A percentile compares a stretch with the other conserved stretches of the same genome.
These are phyloP conservation scores for Rhynchosporium secalis DNA, from an alignment of 2,329 filamentous ascomycete species.

Conservation along the genomic window DNA sequence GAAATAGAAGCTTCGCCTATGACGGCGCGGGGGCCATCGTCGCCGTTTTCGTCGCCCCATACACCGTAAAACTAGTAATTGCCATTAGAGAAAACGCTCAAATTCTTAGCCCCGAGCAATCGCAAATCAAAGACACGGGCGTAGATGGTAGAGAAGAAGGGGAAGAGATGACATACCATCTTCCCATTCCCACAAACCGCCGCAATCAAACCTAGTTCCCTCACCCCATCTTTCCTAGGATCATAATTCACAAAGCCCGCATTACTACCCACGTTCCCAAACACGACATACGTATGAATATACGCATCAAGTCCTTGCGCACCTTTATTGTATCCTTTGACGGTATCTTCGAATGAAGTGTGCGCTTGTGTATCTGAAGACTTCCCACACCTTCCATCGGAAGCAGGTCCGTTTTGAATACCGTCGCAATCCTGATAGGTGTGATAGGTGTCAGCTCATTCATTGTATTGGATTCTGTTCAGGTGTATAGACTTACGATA, in stretches of 20 bases:
- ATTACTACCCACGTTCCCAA: conserved; percentile 48
- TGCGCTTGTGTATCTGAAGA: conserved; percentile 47
- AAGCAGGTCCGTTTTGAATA: conserved; percentile 43
- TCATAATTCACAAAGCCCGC: conserved; percentile 43
- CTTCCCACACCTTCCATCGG: conserved; percentile 48
- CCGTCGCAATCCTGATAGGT: conserved; percentile 54
- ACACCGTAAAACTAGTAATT: conserved; percentile 52
- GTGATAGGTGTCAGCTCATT: background rate
- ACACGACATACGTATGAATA: conserved; percentile 53
- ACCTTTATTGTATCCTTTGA: conserved; percentile 43
- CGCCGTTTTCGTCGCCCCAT: conserved; percentile 63
- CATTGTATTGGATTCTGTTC: background rate
- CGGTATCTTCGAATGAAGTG: conserved; percentile 49
- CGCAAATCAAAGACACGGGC: background rate
- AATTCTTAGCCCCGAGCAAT: too few relatives aligned
- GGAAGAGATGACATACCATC: conserved; percentile 35
- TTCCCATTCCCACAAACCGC: conserved; percentile 51
- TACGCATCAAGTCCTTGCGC: conserved; percentile 52
- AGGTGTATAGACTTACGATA: conserved; percentile 40
- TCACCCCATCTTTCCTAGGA: conserved; percentile 45
- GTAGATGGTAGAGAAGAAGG: background rate
- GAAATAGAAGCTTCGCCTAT: conserved; percentile 59
- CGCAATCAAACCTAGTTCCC: conserved; percentile 55
- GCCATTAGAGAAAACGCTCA: background rate
- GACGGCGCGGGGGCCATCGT: conserved; percentile 47